Conservation (phyloP, 2,329 filamentous ascomycete genomes). For the Claviceps sp. region DNA sequence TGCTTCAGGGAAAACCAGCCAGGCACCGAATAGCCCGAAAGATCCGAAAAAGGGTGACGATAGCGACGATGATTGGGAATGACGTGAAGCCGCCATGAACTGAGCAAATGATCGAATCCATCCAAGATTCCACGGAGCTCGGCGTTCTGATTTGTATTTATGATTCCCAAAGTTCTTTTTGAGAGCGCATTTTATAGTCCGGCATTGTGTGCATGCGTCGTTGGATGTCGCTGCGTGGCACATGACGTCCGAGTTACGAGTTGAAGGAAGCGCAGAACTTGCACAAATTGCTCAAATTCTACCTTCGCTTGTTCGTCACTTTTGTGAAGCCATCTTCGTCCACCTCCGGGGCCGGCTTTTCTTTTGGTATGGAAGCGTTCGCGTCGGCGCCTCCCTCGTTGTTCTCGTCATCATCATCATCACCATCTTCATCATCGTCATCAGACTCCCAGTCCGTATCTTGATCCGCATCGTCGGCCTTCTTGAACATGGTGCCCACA, state of each 20-base stretch:
- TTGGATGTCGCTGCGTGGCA: slow-evolving; percentile 14
- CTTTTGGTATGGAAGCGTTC: slow-evolving; percentile 50
- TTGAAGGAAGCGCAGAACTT: not conserved
- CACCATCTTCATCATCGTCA: slow-evolving; percentile 48
- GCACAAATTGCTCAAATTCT: slow-evolving; percentile 14
- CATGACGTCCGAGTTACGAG: not conserved
- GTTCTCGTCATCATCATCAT: slow-evolving; percentile 46
- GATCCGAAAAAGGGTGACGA: slow-evolving; percentile 36
- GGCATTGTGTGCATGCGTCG: slow-evolving; percentile 10
- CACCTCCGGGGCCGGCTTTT: slow-evolving; percentile 56
- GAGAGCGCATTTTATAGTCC: slow-evolving; percentile 1
- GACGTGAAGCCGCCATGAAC: not conserved
- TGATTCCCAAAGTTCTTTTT: slow-evolving; percentile 5
- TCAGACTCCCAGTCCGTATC: slow-evolving; percentile 50
- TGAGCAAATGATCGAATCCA: not conserved
- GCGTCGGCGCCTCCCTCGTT: slow-evolving; percentile 42
- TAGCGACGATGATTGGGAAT: slow-evolving; percentile 16
- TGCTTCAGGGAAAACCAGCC: slow-evolving; percentile 61
- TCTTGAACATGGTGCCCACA: slow-evolving; percentile 38
- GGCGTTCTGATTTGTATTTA: slow-evolving; percentile 20
- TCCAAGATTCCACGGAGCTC: slow-evolving; percentile 6
- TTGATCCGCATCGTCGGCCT: slow-evolving; percentile 39
- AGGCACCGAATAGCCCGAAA: slow-evolving; percentile 56
- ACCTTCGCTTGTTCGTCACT: slow-evolving; percentile 56
- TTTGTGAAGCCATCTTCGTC: slow-evolving; percentile 75